These are phyloP conservation scores for Fusarium scirpi DNA, from an alignment of 2,329 filamentous ascomycete genomes.

Conservation along the genomic window DNA sequence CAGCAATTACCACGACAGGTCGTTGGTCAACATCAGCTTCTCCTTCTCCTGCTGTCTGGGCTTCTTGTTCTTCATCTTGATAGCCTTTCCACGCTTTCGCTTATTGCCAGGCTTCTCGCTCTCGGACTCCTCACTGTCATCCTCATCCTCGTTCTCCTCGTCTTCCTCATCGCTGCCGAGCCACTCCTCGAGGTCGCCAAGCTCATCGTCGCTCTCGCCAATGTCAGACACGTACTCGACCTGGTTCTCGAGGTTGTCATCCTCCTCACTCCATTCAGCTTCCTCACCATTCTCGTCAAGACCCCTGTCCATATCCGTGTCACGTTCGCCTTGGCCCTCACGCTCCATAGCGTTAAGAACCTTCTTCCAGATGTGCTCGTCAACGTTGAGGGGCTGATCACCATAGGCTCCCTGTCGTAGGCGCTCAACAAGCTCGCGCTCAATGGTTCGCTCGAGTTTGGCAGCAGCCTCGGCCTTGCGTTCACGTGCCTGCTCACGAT, in stretches of 20 bases:
- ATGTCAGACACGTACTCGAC: conserved; percentile 96
- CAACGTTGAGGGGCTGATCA: conserved; percentile 93
- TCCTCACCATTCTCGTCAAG: conserved; percentile 82
- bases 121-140: conserved; percentile 69
- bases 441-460: conserved; percentile 95
- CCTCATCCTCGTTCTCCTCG: conserved; percentile 69
- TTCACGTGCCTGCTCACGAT: conserved; percentile 80
- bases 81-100: conserved; percentile 63
- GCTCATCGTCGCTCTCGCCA: conserved; percentile 84
- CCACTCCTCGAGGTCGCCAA: conserved; percentile 91
- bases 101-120: conserved; percentile 67
- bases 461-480: conserved; percentile 84
- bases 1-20: conserved; percentile 55
- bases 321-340: conserved; percentile 82
- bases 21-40: conserved; percentile 58
- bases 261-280: conserved; percentile 74
- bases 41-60: conserved; percentile 73
- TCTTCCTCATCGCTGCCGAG: conserved; percentile 77
- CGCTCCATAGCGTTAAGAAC: conserved; percentile 91
- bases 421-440: conserved; percentile 92
- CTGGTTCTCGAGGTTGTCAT: conserved; percentile 79
- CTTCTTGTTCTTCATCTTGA: conserved; percentile 61
- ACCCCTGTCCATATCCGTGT: conserved; percentile 90
- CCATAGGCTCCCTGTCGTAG: conserved; percentile 94
- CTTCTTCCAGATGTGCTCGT: conserved; percentile 96